A percentile compares a stretch with the other conserved stretches of the same genome.
phyloP scores from a whole-genome alignment of 768 basidiomycete species.

The Mycena floridula region DNA sequence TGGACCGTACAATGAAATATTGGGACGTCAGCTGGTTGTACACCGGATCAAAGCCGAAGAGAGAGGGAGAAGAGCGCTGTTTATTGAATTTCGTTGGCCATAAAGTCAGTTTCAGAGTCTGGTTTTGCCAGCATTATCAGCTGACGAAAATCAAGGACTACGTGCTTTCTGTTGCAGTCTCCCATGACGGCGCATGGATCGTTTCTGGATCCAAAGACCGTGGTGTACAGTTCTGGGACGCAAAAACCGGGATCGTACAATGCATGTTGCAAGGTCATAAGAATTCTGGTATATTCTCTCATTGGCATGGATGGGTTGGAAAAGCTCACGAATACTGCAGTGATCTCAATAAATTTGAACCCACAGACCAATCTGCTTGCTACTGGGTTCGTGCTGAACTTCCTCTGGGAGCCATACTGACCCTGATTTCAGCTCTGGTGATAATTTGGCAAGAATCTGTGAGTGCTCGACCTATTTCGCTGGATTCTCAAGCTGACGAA shows the following conservation, averaged over 20 bases:
- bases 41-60: constrained; percentile 38
- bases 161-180: constrained; percentile 40
- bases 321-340: constrained; percentile 16
- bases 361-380: constrained; percentile 40
- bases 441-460: constrained; percentile 53
- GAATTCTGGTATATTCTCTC: constrained; percentile 39
- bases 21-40: constrained; percentile 81
- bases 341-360: constrained; percentile 46
- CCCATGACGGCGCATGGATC: constrained; percentile 90
- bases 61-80: constrained; percentile 52
- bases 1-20: constrained; percentile 84
- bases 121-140: no score
- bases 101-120: constrained; percentile 76
- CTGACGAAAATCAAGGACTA: no score
- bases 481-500: background rate
- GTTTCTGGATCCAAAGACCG: constrained; percentile 95
- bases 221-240: constrained; percentile 92
- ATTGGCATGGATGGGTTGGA: background rate
- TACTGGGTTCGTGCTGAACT: no score
- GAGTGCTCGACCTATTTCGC: background rate
- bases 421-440: no score
- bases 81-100: constrained; percentile 87
- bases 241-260: constrained; percentile 69
- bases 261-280: constrained; percentile 83
- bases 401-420: no score